Evolutionary conservation across 768 basidiomycete species (phyloP), one percentile per base, ranked within the genome.

Genomic region (Chlorophyllum brunneum): DNA sequence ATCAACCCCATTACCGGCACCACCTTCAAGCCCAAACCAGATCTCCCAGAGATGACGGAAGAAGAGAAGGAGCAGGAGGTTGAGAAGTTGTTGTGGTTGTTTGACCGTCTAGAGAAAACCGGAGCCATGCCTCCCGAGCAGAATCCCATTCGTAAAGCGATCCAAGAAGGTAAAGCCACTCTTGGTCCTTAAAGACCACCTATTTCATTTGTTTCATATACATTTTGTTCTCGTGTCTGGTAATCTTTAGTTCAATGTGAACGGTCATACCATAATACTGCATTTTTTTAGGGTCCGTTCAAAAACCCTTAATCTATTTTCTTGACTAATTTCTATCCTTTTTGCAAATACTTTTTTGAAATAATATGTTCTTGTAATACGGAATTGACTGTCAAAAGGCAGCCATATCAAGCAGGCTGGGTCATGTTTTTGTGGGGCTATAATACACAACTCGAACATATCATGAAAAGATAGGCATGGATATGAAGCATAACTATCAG

Each of bases 41-140:
- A 65, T 5, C 41, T 63, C 7, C 73, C 70, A 3, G 70, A 81
- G 44, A 95, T 99, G 94, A 87, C 92, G 0, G 86, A 95, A 26
- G 94, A 95, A 64, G 95, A 99, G 75, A 97, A 95, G 67, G 92
- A 97, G 63, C 71, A 70, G 8, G 97, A 99, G 70, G 88, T 94
- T 48, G 95, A 98, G 73, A 86, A 85, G 62, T 73, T 99, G 36
- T 92, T 98, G 62, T 83, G 88, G 29, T 74, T 98, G 16, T 98
- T 99, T 62, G 91, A 97, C 57, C 75, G 95, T 41, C 73, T 98
- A 57, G 90, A 94, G 64, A 82, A 74, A 67, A 84, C 74, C 39
- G 90, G 92, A 18, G 79, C 82, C 38, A 62, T 92, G 27, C 78
- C 81, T 9, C 71, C 81, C 16, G 74, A 71, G 40, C 80, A 81